phyloP scores from a whole-genome alignment of 2,329 filamentous ascomycete species.

The Hypomyces rosellus region DNA sequence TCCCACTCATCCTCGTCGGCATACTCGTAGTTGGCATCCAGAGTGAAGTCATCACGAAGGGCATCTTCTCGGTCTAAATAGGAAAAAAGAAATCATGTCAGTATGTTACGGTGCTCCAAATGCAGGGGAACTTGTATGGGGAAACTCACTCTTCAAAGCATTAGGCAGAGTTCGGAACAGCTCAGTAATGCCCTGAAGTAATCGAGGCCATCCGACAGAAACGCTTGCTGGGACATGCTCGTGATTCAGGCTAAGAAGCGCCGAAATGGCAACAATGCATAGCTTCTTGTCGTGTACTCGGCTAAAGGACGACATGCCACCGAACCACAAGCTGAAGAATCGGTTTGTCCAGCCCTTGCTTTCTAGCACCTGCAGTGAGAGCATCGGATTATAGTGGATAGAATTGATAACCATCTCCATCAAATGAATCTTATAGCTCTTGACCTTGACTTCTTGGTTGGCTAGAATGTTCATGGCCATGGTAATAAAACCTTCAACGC shows the following conservation, averaged over 20 bases:
- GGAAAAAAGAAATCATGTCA: background rate
- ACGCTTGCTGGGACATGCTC: constrained; percentile 87
- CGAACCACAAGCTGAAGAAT: constrained; percentile 98
- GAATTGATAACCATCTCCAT: constrained; percentile 99
- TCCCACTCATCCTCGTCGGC: constrained; percentile 76
- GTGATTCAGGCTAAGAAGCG: constrained; percentile 71
- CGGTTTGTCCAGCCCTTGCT: constrained; percentile 92
- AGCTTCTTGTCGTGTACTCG: constrained; percentile 98
- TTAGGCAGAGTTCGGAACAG: constrained; percentile 87
- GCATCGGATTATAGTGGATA: constrained; percentile 90
- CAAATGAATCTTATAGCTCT: constrained; percentile 89
- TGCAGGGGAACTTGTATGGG: background rate
- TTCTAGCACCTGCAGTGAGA: constrained; percentile 85
- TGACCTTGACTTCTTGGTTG: constrained; percentile 73
- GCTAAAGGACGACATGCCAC: constrained; percentile 86
- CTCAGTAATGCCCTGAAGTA: constrained; percentile 80
- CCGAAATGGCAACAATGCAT: constrained; percentile 87
- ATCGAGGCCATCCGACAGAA: constrained; percentile 87
- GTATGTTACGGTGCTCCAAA: background rate
- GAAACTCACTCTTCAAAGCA: constrained; percentile 69
- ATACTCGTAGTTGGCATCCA: constrained; percentile 57
- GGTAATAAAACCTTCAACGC: constrained; percentile 80
- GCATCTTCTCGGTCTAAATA: constrained; percentile 79
- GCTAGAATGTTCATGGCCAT: constrained; percentile 81
- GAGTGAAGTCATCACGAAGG: constrained; percentile 77